These are phyloP conservation scores for Jatropha curcas DNA, from an alignment of 345 rosid species.

Conservation along the genomic window DNA sequence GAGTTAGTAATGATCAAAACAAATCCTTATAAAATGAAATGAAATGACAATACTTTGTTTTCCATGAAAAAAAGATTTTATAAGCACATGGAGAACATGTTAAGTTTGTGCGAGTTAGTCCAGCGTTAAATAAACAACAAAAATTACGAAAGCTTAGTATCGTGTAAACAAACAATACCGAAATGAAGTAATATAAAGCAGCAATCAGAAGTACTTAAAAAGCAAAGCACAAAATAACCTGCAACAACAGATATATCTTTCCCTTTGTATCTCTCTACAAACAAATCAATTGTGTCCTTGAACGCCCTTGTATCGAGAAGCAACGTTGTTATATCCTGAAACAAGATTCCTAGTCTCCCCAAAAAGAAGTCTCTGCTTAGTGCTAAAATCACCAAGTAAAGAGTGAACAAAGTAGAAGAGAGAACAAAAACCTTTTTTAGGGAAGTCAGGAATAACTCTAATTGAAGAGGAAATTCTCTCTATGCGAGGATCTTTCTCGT, in stretches of 20 bases:
- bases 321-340: slow-evolving; percentile 85
- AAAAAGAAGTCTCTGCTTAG: neutral
- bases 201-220: neutral
- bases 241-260: slow-evolving; percentile 74
- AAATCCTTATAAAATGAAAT: neutral
- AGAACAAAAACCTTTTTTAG: slow-evolving; percentile 63
- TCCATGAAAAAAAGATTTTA: neutral
- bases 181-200: neutral
- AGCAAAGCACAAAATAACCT: slow-evolving; percentile 34
- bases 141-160: neutral
- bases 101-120: neutral
- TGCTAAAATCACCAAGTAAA: neutral
- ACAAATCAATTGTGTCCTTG: slow-evolving; percentile 74
- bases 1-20: neutral
- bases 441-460: slow-evolving; percentile 89
- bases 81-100: neutral
- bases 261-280: slow-evolving; percentile 74
- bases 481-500: slow-evolving; percentile 60
- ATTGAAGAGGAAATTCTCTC: slow-evolving; percentile 61
- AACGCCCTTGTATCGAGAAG: slow-evolving; percentile 73
- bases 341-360: slow-evolving; percentile 64
- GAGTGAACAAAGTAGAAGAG: neutral
- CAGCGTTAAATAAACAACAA: neutral
- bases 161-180: neutral
- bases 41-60: neutral